phyloP scores from a whole-genome alignment of 2,329 filamentous ascomycete species.

The Talaromyces amestolkiae region DNA sequence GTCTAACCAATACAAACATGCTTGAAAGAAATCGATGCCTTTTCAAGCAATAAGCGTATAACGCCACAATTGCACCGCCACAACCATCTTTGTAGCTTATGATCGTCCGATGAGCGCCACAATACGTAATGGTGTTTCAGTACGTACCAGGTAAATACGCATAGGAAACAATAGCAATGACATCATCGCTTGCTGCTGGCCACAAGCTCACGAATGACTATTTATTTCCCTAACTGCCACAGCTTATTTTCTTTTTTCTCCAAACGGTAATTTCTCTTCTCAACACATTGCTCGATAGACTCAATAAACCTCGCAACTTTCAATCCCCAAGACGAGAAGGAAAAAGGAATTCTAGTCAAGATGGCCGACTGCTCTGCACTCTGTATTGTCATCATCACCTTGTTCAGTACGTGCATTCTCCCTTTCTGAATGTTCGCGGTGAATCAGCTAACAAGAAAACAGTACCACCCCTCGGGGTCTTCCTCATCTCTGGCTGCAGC shows the following conservation, averaged over 20 bases:
- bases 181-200: neutral
- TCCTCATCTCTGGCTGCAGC: slow-evolving; percentile 63
- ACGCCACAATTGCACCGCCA: neutral
- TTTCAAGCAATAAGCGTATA: neutral
- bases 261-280: no score
- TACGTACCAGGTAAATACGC: neutral
- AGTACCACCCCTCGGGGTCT: slow-evolving; percentile 68
- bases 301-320: neutral
- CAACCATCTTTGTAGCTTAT: neutral
- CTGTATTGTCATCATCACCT: slow-evolving; percentile 45
- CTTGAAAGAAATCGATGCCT: neutral
- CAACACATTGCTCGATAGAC: neutral
- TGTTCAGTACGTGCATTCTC: slow-evolving; percentile 38
- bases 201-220: neutral
- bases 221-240: neutral
- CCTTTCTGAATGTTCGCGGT: neutral
- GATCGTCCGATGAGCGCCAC: neutral
- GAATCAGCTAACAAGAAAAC: slow-evolving; percentile 10
- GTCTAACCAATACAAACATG: neutral
- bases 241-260: neutral
- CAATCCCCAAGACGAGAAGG: neutral
- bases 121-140: neutral
- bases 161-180: neutral
- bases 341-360: neutral
- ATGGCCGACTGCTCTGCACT: slow-evolving; percentile 19